Evolutionary conservation across 1,284 basidiomycete species (phyloP).

Genomic region (Prillingera fragicola): DNA sequence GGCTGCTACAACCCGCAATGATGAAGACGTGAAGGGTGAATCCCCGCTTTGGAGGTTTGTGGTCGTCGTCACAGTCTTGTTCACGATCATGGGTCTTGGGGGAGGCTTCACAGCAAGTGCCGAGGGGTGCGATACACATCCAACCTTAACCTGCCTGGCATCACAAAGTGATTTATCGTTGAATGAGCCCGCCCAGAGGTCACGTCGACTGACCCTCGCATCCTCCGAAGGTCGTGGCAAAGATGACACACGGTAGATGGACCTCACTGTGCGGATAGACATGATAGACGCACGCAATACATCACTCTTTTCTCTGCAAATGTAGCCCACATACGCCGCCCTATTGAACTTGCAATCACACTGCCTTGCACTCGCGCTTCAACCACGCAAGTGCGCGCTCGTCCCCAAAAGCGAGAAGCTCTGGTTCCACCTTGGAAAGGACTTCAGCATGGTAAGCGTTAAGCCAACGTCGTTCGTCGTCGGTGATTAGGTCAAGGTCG

Average conservation of each 20-base stretch:
- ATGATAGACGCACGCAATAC: too few species aligned
- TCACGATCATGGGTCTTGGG: conserved; percentile 28
- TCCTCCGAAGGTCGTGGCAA: too few species aligned
- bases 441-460: conserved; percentile 79
- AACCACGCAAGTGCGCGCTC: conserved; percentile 71
- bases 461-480: conserved; percentile 71
- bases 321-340: background rate
- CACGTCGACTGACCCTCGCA: too few species aligned
- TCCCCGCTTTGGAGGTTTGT: conserved; percentile 26
- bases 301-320: too few species aligned
- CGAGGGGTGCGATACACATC: conserved; percentile 14
- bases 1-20: conserved; percentile 7
- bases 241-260: background rate
- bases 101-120: conserved; percentile 33
- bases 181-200: too few species aligned
- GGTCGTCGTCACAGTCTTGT: conserved; percentile 27
- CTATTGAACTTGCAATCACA: conserved; percentile 8
- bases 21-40: conserved; percentile 24
- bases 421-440: conserved; percentile 66
- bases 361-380: conserved; percentile 54
- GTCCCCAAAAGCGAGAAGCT: conserved; percentile 59
- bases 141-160: too few species aligned
- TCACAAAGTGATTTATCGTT: too few species aligned
- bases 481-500: conserved; percentile 60
- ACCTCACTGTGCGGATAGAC: background rate